Evolutionary conservation across 495 filamentous ascomycete genomes (phyloP), one percentile per base, ranked within the genome.

Genomic region (Acidomyces sp.): DNA sequence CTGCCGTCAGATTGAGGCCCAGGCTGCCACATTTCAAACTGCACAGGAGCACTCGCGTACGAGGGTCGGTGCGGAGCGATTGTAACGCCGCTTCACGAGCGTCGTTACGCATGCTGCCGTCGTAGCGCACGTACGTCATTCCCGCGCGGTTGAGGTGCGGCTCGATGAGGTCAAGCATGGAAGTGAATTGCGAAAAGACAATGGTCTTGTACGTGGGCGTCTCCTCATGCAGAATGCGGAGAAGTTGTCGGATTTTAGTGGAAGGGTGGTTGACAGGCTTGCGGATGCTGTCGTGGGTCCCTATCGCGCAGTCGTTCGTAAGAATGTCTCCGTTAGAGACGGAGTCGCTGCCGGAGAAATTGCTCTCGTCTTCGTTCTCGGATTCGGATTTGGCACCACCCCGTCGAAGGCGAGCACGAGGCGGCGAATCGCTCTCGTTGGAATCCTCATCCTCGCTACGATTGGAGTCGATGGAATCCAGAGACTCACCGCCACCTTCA

Each of bases 181-280:
- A 86, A 2, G 90, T 97, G 60, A 93, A 94, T 53, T 95, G 82
- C 2, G 85, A 93, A 62, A 97, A 97, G 45, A 97, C 85, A 57
- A 97, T 97, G 58, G 90, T 90, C 58, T 97, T 97, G 67, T 93
- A 78, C 24, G 70, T 60, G 0, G 70, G 58, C 0, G 77, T 72
- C 58, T 97, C 90, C 41, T 76, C 74, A 51, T 75, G 69, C 13
- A 97, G 78, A 48, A 96, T 78, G 46, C 68, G 62, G 59, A 95
- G 71, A 18, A 96, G 67, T 39, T 83, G 76, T 35, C 75, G 77
- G 54, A 95, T 92, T 64, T 97, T 97, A 44, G 90, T 85, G 2
- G 90, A 97, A 3, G 77, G 72, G 10, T 77, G 66, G 22, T 72
- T 58, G 30, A 61, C 59, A 22, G 59, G 62, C 37, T 45, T 46